phyloP scores from a whole-genome alignment of 2,329 filamentous ascomycete genomes.

The Colletotrichum cuscutae region DNA sequence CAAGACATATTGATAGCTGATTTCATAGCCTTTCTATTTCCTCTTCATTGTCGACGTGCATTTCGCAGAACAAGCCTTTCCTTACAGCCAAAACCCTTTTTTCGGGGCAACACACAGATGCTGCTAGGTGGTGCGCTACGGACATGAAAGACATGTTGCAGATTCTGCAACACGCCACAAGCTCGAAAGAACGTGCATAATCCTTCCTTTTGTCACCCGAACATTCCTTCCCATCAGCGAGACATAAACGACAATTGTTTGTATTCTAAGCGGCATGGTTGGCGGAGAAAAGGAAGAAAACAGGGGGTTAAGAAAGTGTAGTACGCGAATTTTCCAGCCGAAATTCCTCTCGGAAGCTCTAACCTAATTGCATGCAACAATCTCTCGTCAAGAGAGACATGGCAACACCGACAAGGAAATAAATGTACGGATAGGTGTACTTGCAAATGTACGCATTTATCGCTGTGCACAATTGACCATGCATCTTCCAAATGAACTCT shows the following conservation, averaged over 20 bases:
- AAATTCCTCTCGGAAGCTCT: constrained; percentile 8
- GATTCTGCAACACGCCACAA: constrained; percentile 33
- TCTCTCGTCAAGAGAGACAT: not conserved
- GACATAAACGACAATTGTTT: not conserved
- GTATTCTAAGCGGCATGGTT: not conserved
- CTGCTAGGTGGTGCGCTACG: constrained; percentile 17
- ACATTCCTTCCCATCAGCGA: constrained; percentile 1
- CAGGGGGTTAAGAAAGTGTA: too few species aligned
- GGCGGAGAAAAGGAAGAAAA: not conserved
- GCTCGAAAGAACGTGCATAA: constrained; percentile 21
- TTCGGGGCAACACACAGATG: not conserved
- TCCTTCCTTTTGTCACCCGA: constrained; percentile 7
- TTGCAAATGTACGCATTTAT: not conserved
- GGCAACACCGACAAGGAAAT: not conserved
- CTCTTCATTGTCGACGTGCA: not conserved
- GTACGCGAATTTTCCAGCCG: constrained; percentile 2
- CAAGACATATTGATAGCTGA: not conserved
- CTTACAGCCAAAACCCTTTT: not conserved
- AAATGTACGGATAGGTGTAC: not conserved
- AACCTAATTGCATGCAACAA: not conserved
- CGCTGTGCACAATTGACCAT: not conserved
- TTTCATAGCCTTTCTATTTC: not conserved
- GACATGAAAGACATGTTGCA: constrained; percentile 31
- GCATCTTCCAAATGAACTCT: not conserved
- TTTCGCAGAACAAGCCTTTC: not conserved